Evolutionary conservation across 2,329 filamentous ascomycete genomes (phyloP), one percentile per base, ranked within the genome.

Genomic region (Hypoxylon sp.): DNA sequence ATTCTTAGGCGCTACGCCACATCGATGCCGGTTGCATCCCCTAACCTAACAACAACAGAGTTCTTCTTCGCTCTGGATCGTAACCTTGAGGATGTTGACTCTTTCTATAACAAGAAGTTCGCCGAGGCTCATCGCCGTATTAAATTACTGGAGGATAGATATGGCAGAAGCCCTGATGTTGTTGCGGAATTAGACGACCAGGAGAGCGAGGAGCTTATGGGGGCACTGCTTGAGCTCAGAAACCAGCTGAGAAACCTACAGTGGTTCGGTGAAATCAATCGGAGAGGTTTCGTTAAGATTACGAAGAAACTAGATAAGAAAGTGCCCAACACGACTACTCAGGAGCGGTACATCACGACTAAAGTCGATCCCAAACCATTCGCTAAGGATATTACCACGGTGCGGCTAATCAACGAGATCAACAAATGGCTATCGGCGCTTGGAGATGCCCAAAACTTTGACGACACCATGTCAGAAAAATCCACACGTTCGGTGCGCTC

Each of bases 251-350:
- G 96, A 65, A 98, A 98, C 75, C 84, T 99, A 57, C 93, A 97
- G 79, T 98, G 94, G 94, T 99, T 98, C 78, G 95, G 94, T 53
- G 95, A 98, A 81, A 95, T 98, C 75, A 99, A 99, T 79, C 89
- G 94, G 57, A 87, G 93, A 70, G 96, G 96, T 1, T 99, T 99
- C 76, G 89, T 97, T 79, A 99, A 99, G 83, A 99, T 99, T 79
- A 97, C 96, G 56, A 99, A 99, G 84, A 99, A 99, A 81, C 84
- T 98, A 49, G 96, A 99, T 81, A 99, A 99, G 83, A 98, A 97
- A 82, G 88, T 98, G 2, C 86, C 91, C 1, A 86, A 88, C 49
- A 88, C 90, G 2, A 87, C 90, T 55, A 91, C 93, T 0, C 94
- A 98, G 82, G 90, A 93, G 77, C 89, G 90, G 63, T 99, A 98